Evolutionary conservation across 352 stramenopile genomes (phyloP), one percentile per base, ranked within the genome.

Genomic region (Globisporangium lucens): DNA sequence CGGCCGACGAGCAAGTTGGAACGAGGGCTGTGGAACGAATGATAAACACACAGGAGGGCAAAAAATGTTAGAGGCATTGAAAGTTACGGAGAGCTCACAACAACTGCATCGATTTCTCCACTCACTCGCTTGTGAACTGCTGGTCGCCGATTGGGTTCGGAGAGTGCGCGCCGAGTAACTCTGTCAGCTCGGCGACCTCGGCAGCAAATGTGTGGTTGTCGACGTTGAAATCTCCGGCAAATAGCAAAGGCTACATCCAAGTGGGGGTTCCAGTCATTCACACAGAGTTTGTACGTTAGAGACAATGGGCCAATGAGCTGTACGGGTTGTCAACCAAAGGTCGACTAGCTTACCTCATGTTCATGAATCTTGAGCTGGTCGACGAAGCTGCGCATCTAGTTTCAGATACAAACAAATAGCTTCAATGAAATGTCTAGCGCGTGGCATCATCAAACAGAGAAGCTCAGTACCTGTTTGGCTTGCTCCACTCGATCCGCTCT

Each of bases 161-260:
- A 20, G 75, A 71, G 15, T 80, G 71, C 0, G 85, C 83, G 9
- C 75, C 71, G 6, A 95, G 75, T 41, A 95, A 33, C 9, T 78
- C 61, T 1, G 91, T 75, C 17, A 95, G 29, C 55, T 91, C 64
- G 4, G 79, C 72, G 35, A 95, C 87, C 78, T 95, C 87, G 15
- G 78, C 69, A 3, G 72, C 65, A 63, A 85, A 95, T 35, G 87
- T 90, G 56, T 89, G 76, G 63, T 93, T 93, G 70, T 95, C 87
- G 20, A 93, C 84, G 56, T 95, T 95, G 53, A 95, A 95, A 30
- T 95, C 87, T 0, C 85, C 87, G 1, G 85, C 87, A 70, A 95
- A 90, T 27, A 95, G 73, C 58, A 95, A 66, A 10, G 87, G 85
- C 83, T 93, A 22, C 24, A 36, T 15, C 38, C 12, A 46, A 46